A percentile compares a stretch with the other conserved stretches of the same genome.
Evolutionary conservation across 139 green algal genomes (phyloP).

Genomic region (Spirogloea muscicola): DNA sequence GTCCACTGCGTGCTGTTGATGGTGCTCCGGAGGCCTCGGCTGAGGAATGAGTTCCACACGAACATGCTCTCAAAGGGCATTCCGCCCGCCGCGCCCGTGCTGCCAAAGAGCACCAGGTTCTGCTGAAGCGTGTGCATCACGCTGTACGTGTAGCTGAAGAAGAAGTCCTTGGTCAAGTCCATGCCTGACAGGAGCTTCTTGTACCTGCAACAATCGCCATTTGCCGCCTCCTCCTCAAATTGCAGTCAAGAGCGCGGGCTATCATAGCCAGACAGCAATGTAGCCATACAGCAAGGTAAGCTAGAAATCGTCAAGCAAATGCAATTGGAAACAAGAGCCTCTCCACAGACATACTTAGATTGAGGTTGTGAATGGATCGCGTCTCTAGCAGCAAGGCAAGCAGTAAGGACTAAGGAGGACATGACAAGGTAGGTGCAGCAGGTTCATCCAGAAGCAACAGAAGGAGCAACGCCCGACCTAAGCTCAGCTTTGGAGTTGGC

Average conservation of each 20-base stretch:
- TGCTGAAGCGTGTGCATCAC: constrained; percentile 53
- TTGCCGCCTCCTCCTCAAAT: background rate
- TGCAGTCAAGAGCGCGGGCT: background rate
- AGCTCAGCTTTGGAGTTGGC: constrained; percentile 34
- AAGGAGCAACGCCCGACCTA: no score
- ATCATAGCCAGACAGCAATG: no score
- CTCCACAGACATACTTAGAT: background rate
- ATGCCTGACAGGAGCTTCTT: constrained; percentile 72
- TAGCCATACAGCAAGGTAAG: constrained; percentile 10
- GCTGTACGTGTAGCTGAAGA: constrained; percentile 83
- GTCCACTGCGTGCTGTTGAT: constrained; percentile 65
- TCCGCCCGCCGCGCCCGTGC: background rate
- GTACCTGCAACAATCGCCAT: constrained; percentile 41
- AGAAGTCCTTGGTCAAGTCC: constrained; percentile 87
- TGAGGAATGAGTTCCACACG: constrained; percentile 91
- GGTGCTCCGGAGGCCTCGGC: constrained; percentile 56
- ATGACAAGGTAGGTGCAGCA: no score
- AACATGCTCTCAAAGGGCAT: constrained; percentile 67
- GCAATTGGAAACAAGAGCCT: background rate
- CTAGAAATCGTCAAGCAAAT: background rate
- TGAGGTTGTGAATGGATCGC: background rate
- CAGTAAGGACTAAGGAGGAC: no score
- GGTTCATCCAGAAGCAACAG: no score
- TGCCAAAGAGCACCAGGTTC: constrained; percentile 4
- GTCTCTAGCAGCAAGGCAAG: no score